These are phyloP conservation scores for Sonneratia alba DNA, from an alignment of 345 rosid species.

Conservation along the genomic window DNA sequence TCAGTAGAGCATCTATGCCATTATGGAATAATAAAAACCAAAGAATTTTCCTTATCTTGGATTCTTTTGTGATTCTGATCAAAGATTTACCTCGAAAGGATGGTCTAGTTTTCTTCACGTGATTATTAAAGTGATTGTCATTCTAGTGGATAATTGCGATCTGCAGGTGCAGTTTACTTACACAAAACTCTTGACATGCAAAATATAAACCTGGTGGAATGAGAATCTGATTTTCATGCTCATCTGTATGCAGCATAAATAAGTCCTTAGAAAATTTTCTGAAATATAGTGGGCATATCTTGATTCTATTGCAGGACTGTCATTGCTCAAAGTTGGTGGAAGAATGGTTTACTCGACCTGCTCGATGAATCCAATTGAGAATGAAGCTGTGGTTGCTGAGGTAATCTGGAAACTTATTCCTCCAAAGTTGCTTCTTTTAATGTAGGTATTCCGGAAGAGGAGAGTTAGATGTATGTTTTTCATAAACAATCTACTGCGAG, in stretches of 20 bases:
- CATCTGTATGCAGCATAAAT: background rate
- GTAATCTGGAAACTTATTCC: conserved; percentile 24
- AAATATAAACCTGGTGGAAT: background rate
- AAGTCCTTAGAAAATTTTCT: background rate
- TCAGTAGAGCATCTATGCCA: background rate
- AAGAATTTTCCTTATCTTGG: background rate
- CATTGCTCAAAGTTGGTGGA: conserved; percentile 88
- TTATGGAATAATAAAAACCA: background rate
- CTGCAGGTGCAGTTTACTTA: background rate
- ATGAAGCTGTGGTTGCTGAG: conserved; percentile 98
- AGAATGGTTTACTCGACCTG: conserved; percentile 97
- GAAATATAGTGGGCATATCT: background rate
- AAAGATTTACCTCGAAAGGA: background rate
- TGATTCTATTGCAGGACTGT: conserved; percentile 38
- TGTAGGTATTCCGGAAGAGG: background rate
- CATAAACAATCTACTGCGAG: background rate
- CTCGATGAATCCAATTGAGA: conserved; percentile 95
- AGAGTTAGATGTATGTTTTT: background rate
- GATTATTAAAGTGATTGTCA: background rate
- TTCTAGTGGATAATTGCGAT: background rate
- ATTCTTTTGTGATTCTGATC: background rate
- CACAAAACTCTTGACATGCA: background rate
- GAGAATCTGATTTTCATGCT: background rate
- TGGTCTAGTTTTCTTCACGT: background rate
- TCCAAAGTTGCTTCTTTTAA: background rate